Evolutionary conservation across 2,329 filamentous ascomycete species (phyloP), one percentile per base, ranked within the genome.

Genomic region (Nemania sp.): DNA sequence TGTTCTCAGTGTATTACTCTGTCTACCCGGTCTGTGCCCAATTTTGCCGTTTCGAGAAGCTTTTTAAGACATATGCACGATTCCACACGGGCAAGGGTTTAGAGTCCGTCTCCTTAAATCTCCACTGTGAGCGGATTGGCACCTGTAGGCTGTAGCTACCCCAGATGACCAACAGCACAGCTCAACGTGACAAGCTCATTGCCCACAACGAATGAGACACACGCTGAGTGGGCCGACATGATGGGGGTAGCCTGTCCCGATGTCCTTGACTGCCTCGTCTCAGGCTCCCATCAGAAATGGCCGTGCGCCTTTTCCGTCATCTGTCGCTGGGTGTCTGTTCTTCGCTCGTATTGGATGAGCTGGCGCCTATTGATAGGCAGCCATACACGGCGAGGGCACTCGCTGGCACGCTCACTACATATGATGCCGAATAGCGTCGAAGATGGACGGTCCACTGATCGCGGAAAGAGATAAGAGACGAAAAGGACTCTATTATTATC

Each of bases 261-360:
- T 37, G 22, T 22, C 5, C 30, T 43, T 19, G 48, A 37, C 37
- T 28, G 47, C 23, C 39, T 52, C 36, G 48, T 45, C 43, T 48
- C 33, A 26, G 19, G 46, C 24, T 52, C 40, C 49, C 44, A 36
- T 51, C 42, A 45, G n/a, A n/a, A 56, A 56, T 56, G 12, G 44
- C 30, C 46, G 22, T 6, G 17, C 22, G 45, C 52, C 31, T 47
- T 19, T 44, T 24, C 15, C 6, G 11, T 33, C 33, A 26, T 22
- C 31, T 20, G 24, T 20, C 36, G 19, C 20, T 33, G 33, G 24
- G 24, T 30, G 39, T 44, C n/a, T 37, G 22, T 12, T 43, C 20
- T 20, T 23, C 47, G 26, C 42, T 51, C 47, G 37, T 22, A 45
- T 42, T 40, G 46, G 45, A 41, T 33, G 19, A 23, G 34, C 34